Evolutionary conservation across 2,329 filamentous ascomycete genomes (phyloP).

Genomic region (Aspergillus sp.): DNA sequence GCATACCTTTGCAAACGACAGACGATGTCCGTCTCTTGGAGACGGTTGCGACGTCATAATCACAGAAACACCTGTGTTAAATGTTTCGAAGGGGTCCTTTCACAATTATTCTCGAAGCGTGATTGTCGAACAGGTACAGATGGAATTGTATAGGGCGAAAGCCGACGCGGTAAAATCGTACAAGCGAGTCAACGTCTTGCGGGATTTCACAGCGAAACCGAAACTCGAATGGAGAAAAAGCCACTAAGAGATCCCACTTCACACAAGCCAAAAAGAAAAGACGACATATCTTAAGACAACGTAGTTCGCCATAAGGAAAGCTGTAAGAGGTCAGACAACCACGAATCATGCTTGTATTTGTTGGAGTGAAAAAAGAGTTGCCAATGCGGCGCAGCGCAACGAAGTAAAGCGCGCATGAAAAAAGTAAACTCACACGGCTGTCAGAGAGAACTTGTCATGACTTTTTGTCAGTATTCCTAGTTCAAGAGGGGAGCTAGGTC

Average conservation of each 20-base stretch:
- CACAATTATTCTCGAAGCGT: constrained; percentile 8
- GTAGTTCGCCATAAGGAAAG: constrained; percentile 44
- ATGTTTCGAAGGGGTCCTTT: constrained; percentile 6
- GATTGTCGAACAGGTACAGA: constrained; percentile 18
- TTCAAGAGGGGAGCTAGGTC: constrained; percentile 4
- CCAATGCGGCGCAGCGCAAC: not conserved
- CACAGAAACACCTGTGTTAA: constrained; percentile 12
- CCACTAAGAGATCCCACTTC: constrained; percentile 43
- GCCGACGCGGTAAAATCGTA: constrained; percentile 22
- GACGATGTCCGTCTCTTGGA: constrained; percentile 35
- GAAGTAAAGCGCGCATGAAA: not conserved
- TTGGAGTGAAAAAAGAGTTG: constrained; percentile 1
- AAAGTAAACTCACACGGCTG: constrained; percentile 22
- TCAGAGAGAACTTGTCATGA: constrained; percentile 23
- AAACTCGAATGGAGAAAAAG: constrained; percentile 34
- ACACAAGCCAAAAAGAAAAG: constrained; percentile 45
- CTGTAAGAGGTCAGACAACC: constrained; percentile 24
- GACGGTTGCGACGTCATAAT: constrained; percentile 36
- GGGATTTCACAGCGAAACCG: constrained; percentile 25
- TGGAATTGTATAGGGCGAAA: constrained; percentile 20
- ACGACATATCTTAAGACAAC: constrained; percentile 45
- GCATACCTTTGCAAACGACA: constrained; percentile 75
- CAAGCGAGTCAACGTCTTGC: constrained; percentile 24
- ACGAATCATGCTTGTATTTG: constrained; percentile 8
- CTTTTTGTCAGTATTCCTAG: constrained; percentile 11